Percentiles rank a stretch among this genome's conserved stretches.
Evolutionary conservation across 129 eudicot species (phyloP).

Genomic region (Flaveria linearis): DNA sequence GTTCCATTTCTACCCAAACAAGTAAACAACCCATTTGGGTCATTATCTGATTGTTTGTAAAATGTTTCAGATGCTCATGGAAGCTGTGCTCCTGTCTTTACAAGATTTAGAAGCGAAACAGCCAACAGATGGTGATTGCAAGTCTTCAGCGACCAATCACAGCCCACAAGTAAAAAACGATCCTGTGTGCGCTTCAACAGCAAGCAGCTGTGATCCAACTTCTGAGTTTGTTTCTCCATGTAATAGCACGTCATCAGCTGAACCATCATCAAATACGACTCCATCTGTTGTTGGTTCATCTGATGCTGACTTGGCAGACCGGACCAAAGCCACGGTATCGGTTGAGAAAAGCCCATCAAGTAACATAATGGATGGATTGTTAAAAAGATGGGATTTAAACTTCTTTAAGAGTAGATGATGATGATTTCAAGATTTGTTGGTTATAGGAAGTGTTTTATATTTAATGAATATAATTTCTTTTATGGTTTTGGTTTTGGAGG

Average conservation of each 20-base stretch:
- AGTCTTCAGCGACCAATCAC: slow-evolving; percentile 11
- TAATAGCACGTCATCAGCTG: slow-evolving; percentile 38
- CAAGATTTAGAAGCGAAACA: slow-evolving; percentile 55
- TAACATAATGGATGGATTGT: slow-evolving; percentile 82
- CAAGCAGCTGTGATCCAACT: slow-evolving; percentile 35
- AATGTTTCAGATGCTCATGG: slow-evolving; percentile 71
- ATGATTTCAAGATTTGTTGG: slow-evolving; percentile 11
- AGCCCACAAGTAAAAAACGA: slow-evolving; percentile 18
- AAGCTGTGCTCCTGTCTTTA: slow-evolving; percentile 72
- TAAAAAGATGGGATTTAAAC: slow-evolving; percentile 88
- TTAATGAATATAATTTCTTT: slow-evolving; percentile 21
- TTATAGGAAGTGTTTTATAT: slow-evolving; percentile 28
- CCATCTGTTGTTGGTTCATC: slow-evolving; percentile 39
- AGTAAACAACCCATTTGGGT: neutral
- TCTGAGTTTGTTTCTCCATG: slow-evolving; percentile 37
- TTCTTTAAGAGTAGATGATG: slow-evolving; percentile 67
- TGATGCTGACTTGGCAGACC: slow-evolving; percentile 49
- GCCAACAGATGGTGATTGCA: neutral
- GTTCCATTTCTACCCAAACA: neutral
- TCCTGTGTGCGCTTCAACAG: slow-evolving; percentile 28
- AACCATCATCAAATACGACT: slow-evolving; percentile 20
- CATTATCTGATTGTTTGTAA: neutral
- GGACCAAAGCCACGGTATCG: slow-evolving; percentile 71
- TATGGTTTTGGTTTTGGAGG: slow-evolving; percentile 20
- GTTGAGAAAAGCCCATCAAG: slow-evolving; percentile 61